Evolutionary conservation across 306 rosid species (phyloP).

Genomic region (Prinsepia uniflora): DNA sequence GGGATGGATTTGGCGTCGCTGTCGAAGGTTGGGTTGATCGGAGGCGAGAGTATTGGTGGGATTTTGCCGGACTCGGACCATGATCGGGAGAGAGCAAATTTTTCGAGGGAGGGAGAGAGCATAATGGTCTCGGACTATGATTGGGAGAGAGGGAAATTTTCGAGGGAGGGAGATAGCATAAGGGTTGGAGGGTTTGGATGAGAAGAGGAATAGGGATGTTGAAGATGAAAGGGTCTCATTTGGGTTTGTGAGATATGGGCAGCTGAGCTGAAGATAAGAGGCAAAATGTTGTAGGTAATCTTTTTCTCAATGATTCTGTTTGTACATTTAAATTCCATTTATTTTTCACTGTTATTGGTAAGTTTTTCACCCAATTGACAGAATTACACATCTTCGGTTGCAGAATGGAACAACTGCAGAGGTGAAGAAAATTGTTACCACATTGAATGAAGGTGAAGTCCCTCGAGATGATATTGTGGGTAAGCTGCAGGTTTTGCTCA

Average conservation of each 20-base stretch:
- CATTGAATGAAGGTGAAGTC: conserved; percentile 68
- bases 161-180: conserved; percentile 48
- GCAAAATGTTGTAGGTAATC: conserved; percentile 62
- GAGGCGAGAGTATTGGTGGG: no score
- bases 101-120: no score
- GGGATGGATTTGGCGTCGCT: no score
- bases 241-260: conserved; percentile 39
- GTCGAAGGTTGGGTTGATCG: no score
- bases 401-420: conserved; percentile 81
- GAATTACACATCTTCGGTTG: not conserved
- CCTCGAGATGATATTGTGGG: conserved; percentile 81
- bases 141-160: no score
- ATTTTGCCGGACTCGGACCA: no score
- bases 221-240: conserved; percentile 19
- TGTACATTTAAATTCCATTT: not conserved
- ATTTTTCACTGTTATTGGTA: conserved; percentile 14
- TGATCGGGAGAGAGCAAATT: no score
- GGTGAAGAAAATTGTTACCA: conserved; percentile 73
- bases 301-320: not conserved
- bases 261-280: conserved; percentile 49
- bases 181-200: conserved; percentile 28
- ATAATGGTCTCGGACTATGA: no score
- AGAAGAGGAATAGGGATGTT: conserved; percentile 13
- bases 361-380: not conserved
- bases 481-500: conserved; percentile 31